Percentiles rank a stretch among this genome's conserved stretches.
These are phyloP conservation scores for Candida tallmaniae DNA, from an alignment of 805 yeast genomes.

Conservation along the genomic window DNA sequence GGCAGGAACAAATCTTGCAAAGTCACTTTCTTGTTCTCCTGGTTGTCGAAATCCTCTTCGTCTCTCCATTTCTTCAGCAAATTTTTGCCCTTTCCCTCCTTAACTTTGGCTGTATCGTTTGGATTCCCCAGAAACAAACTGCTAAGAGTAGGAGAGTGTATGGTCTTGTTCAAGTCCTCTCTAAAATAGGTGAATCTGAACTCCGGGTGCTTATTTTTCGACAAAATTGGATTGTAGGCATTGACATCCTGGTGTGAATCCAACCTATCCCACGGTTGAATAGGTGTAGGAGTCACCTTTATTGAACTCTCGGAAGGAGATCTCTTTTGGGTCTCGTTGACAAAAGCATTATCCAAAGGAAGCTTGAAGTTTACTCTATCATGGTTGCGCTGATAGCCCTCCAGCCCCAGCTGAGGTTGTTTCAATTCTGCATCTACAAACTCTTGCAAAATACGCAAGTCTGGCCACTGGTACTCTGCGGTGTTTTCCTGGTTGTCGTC, in stretches of 20 bases:
- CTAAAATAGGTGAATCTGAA: conserved; percentile 89
- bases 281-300: conserved; percentile 68
- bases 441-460: conserved; percentile 67
- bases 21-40: conserved; percentile 6
- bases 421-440: conserved; percentile 62
- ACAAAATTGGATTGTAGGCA: conserved; percentile 17
- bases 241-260: conserved; percentile 59
- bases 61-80: conserved; percentile 15
- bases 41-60: conserved; percentile 4
- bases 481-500: conserved; percentile 18
- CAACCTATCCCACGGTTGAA: conserved; percentile 21
- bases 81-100: conserved; percentile 8
- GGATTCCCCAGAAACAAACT: conserved; percentile 51
- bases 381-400: conserved; percentile 4
- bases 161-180: conserved; percentile 82
- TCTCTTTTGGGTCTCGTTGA: conserved; percentile 28
- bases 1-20: conserved; percentile 25
- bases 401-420: not conserved
- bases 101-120: conserved; percentile 8
- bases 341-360: conserved; percentile 22
- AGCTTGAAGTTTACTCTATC: conserved; percentile 11
- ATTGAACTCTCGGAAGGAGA: conserved; percentile 7
- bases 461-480: conserved; percentile 67
- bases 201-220: conserved; percentile 10
- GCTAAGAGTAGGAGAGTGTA: conserved; percentile 83